These are phyloP conservation scores for Trebouxia sp. DNA, from an alignment of 139 green algal genomes.

Conservation along the genomic window DNA sequence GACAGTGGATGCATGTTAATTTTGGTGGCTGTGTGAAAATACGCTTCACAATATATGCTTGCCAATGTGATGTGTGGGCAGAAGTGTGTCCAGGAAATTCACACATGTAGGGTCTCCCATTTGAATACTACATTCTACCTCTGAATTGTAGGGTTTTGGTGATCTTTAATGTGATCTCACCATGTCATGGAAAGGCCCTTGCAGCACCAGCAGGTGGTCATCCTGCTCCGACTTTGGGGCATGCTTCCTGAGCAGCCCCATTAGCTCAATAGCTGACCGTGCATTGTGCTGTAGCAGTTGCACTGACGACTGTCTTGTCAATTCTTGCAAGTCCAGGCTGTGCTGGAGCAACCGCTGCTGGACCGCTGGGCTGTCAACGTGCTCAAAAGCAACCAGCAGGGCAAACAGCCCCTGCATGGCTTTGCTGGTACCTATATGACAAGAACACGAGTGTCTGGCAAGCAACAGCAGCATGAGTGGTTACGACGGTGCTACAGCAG, in stretches of 20 bases:
- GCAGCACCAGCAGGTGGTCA: constrained; percentile 20
- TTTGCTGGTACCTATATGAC: constrained; percentile 13
- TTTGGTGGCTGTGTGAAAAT: too few species aligned
- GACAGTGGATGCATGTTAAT: too few species aligned
- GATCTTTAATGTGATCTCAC: too few species aligned
- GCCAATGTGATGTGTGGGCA: too few species aligned
- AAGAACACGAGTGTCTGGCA: too few species aligned
- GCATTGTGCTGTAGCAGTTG: not conserved
- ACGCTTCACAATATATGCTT: too few species aligned
- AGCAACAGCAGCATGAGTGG: not conserved
- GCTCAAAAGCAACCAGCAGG: constrained; percentile 7
- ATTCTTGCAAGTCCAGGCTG: not conserved
- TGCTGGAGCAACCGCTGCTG: constrained; percentile 7
- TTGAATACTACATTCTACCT: too few species aligned
- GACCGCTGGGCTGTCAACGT: not conserved
- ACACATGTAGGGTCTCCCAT: too few species aligned
- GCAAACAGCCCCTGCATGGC: not conserved
- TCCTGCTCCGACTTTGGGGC: not conserved
- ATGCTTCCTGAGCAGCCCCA: not conserved
- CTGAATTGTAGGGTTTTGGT: too few species aligned
- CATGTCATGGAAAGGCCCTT: constrained; percentile 10
- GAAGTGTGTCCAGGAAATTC: too few species aligned
- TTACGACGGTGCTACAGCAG: too few species aligned
- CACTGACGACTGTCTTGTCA: not conserved
- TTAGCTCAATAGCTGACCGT: not conserved